Base-by-base conservation (phyloP, 306 rosid species). In the Gillenia trifoliata region DNA sequence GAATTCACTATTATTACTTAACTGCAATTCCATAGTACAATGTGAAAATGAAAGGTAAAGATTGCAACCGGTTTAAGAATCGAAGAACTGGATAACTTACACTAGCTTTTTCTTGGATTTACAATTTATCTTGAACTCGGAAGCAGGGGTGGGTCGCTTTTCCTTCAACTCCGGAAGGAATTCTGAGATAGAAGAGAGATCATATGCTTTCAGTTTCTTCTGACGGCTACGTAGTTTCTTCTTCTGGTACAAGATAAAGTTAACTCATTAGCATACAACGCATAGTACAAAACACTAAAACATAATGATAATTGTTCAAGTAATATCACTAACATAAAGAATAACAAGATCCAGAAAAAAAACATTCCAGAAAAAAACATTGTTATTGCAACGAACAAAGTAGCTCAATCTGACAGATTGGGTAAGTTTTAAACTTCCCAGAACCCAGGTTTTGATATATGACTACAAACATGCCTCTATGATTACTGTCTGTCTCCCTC, bases 151-250 rank as follows among this genome's bases (percentile, higher is more conserved):
- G 54, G 80, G 77, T 72, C 72, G 77, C 57, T 33, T 68, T 11
- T 79, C 77, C 78, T 83, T 84, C 74, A 87, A 64, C 69, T 88
- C 86, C 7, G 96, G 92, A 81, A 94, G 93, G 75, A 77, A 74
- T 33, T 90, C 97, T 8, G 83, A 26, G 66, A 93, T 88, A 38
- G 90, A 26, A 31, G 91, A 82, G 64, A 94, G 93, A 82, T 88
- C 82, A 74, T 90, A 90, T 22, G 88, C 91, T 71, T 90, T 89
- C 86, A 88, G 79, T 79, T 90, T 80, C 80, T 80, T 90, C 82
- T 86, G 88, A 9, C 90, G 86, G 41, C 95, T 88, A 67, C 89
- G 75, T 25, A 68, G 86, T 81, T 80, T 88, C 72, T 72, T 60
- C 59, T 85, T 83, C 84, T 76, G 84, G 23, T 52, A 62, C 11